Percentiles rank a stretch among this genome's conserved stretches.
Evolutionary conservation across 2,329 filamentous ascomycete species (phyloP).

Genomic region (Neofusicoccum ribis): DNA sequence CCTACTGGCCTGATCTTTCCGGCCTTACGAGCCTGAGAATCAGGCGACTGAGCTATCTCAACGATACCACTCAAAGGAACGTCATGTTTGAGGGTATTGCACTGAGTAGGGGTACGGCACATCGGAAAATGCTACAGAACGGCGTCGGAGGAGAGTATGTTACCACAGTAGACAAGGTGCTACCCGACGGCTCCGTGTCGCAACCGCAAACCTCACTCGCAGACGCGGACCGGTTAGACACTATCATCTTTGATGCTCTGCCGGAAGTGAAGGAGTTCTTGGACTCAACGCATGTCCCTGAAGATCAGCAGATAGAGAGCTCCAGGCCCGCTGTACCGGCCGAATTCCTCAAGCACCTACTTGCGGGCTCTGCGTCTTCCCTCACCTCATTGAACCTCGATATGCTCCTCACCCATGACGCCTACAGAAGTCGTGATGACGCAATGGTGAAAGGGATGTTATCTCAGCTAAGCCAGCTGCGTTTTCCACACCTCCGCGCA

Average conservation of each 20-base stretch:
- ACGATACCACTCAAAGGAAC: neutral
- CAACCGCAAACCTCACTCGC: neutral
- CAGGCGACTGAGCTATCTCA: constrained; percentile 2
- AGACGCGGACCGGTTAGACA: neutral
- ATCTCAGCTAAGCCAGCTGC: constrained; percentile 25
- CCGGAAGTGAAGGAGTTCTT: constrained; percentile 29
- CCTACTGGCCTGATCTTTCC: constrained; percentile 26
- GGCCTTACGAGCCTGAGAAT: constrained; percentile 43
- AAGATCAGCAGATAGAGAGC: constrained; percentile 2
- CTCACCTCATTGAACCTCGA: constrained; percentile 38
- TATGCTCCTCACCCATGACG: constrained; percentile 28
- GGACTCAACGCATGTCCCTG: neutral
- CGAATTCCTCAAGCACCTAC: constrained; percentile 21
- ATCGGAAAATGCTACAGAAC: constrained; percentile 28
- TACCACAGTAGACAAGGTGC: constrained; percentile 27
- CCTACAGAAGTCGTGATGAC: neutral
- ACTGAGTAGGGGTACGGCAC: neutral
- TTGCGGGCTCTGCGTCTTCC: constrained; percentile 23
- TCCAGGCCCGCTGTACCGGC: neutral
- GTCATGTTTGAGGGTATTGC: constrained; percentile 1
- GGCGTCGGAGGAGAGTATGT: constrained; percentile 33
- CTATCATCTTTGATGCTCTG: constrained; percentile 27
- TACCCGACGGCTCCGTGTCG: neutral
- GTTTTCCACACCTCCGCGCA: constrained; percentile 46
- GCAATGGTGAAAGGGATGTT: neutral